phyloP scores from a whole-genome alignment of 225 moss, liverwort and hornwort species.

The Bryum argenteum region DNA sequence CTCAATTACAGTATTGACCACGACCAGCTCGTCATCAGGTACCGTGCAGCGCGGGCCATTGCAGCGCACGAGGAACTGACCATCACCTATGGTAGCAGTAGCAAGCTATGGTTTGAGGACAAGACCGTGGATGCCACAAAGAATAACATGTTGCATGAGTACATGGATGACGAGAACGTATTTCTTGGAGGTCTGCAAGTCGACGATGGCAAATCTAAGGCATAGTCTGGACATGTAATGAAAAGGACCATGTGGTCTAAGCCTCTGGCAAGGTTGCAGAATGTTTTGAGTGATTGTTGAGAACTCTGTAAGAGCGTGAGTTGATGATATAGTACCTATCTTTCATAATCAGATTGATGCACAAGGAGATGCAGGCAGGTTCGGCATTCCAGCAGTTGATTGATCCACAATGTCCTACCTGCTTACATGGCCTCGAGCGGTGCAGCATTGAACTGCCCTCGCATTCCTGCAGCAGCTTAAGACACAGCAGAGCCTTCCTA shows the following conservation, averaged over 20 bases:
- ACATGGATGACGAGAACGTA: conserved; percentile 41
- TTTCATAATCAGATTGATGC: not conserved
- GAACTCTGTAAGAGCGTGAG: not conserved
- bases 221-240: not conserved
- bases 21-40: conserved; percentile 46
- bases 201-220: conserved; percentile 18
- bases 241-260: not conserved
- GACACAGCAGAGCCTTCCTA: no score
- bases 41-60: conserved; percentile 48
- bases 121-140: conserved; percentile 23
- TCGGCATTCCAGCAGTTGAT: no score
- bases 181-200: conserved; percentile 41
- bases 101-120: conserved; percentile 64
- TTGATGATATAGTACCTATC: conserved; percentile 1
- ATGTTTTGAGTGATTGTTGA: not conserved
- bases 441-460: no score
- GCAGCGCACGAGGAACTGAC: conserved; percentile 48
- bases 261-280: not conserved
- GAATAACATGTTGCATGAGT: conserved; percentile 41
- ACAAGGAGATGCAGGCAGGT: no score
- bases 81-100: conserved; percentile 56
- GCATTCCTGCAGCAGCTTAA: no score
- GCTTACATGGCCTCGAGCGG: no score
- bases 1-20: conserved; percentile 55
- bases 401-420: no score